These are phyloP conservation scores for Canariomyces notabilis DNA, from an alignment of 2,329 filamentous ascomycete species.

Conservation along the genomic window DNA sequence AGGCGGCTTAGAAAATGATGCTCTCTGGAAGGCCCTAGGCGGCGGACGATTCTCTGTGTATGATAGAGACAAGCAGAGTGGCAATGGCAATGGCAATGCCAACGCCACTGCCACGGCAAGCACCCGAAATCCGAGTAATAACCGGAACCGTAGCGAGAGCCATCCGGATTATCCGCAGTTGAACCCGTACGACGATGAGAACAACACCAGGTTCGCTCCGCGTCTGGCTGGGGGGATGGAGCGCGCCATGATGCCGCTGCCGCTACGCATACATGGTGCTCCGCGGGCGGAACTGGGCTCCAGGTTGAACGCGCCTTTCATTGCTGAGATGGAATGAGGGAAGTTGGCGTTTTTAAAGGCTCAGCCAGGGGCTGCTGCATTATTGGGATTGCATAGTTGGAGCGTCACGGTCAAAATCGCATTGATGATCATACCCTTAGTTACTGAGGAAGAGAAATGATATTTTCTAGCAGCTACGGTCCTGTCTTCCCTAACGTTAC, in stretches of 20 bases:
- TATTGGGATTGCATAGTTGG: too few species aligned
- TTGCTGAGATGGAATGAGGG: slow-evolving; percentile 14
- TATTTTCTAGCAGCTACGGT: too few species aligned
- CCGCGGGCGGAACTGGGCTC: not conserved
- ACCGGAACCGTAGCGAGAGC: not conserved
- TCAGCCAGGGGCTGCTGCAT: too few species aligned
- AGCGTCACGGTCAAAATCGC: too few species aligned
- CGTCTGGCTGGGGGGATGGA: not conserved
- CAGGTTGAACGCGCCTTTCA: slow-evolving; percentile 14
- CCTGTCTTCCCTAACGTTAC: too few species aligned
- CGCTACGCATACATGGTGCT: not conserved
- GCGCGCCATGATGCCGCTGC: not conserved
- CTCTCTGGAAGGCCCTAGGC: slow-evolving; percentile 14
- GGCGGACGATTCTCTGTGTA: not conserved
- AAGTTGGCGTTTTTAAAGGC: not conserved
- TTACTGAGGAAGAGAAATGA: too few species aligned
- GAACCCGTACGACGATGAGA: slow-evolving; percentile 25
- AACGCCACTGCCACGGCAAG: not conserved
- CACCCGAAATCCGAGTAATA: not conserved
- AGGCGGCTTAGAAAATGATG: not conserved
- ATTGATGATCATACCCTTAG: too few species aligned
- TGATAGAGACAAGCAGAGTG: not conserved
- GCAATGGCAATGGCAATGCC: not conserved
- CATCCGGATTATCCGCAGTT: slow-evolving; percentile 28
- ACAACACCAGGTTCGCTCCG: not conserved